phyloP scores from a whole-genome alignment of 2,329 filamentous ascomycete species.

The Fusarium sp. region DNA sequence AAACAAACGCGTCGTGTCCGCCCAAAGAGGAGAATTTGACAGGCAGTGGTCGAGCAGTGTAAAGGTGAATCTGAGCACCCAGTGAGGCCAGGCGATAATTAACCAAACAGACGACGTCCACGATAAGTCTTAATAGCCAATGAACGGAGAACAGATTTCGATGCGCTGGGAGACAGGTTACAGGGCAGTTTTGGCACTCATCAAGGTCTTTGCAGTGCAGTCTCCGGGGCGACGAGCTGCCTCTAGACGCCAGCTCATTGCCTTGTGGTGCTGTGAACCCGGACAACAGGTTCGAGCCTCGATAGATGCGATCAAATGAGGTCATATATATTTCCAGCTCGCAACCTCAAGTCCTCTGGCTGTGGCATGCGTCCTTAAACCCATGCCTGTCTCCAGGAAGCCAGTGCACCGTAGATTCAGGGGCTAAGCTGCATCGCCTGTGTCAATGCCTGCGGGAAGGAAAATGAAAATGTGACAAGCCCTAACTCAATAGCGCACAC shows the following conservation, averaged over 20 bases:
- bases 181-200: neutral
- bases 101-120: constrained; percentile 12
- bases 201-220: neutral
- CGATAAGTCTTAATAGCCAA: neutral
- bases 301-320: neutral
- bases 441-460: neutral
- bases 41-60: neutral
- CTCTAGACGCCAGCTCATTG: constrained; percentile 8
- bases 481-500: neutral
- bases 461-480: neutral
- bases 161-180: neutral
- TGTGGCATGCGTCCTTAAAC: neutral
- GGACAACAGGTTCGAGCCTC: neutral
- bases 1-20: neutral
- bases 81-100: constrained; percentile 6
- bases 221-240: constrained; percentile 2
- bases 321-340: neutral
- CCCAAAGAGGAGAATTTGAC: neutral
- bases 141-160: neutral
- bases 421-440: neutral
- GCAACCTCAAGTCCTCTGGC: neutral
- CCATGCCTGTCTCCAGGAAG: neutral
- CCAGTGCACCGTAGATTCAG: neutral
- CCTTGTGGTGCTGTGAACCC: neutral
- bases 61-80: neutral